These are phyloP conservation scores for Lasiosphaeria hispida DNA, from an alignment of 495 filamentous ascomycete species.

Conservation along the genomic window DNA sequence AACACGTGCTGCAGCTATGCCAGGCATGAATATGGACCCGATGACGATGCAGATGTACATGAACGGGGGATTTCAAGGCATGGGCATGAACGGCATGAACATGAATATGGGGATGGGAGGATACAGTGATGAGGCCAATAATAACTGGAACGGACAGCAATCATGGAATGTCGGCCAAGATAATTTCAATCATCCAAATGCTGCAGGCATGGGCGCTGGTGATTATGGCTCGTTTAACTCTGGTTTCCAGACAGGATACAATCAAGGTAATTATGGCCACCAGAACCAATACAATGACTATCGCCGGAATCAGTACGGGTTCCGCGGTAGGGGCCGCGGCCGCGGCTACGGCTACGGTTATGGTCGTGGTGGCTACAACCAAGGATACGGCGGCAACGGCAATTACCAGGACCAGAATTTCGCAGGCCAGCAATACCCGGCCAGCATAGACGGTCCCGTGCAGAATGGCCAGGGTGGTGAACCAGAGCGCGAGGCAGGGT, in stretches of 20 bases:
- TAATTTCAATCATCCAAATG: constrained; percentile 71
- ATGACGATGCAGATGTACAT: constrained; percentile 90
- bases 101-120: constrained; percentile 86
- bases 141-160: constrained; percentile 66
- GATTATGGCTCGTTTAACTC: constrained; percentile 78
- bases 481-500: constrained; percentile 15
- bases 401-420: constrained; percentile 31
- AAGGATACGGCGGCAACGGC: constrained; percentile 27
- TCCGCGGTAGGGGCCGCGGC: constrained; percentile 63
- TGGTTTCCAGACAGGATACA: constrained; percentile 63
- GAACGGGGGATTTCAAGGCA: constrained; percentile 73
- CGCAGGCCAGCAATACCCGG: constrained; percentile 16
- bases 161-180: constrained; percentile 73
- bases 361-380: constrained; percentile 34
- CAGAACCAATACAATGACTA: constrained; percentile 63
- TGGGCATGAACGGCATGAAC: constrained; percentile 92
- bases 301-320: constrained; percentile 50
- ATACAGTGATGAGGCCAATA: constrained; percentile 58
- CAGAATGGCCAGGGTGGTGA: constrained; percentile 15
- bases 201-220: constrained; percentile 69
- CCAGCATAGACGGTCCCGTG: constrained; percentile 15
- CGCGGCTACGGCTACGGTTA: constrained; percentile 48
- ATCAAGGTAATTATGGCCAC: constrained; percentile 62
- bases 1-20: constrained; percentile 56
- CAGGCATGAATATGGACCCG: constrained; percentile 82